Evolutionary conservation across 139 green algal species (phyloP).

Genomic region (Chlamydomonas sp.): DNA sequence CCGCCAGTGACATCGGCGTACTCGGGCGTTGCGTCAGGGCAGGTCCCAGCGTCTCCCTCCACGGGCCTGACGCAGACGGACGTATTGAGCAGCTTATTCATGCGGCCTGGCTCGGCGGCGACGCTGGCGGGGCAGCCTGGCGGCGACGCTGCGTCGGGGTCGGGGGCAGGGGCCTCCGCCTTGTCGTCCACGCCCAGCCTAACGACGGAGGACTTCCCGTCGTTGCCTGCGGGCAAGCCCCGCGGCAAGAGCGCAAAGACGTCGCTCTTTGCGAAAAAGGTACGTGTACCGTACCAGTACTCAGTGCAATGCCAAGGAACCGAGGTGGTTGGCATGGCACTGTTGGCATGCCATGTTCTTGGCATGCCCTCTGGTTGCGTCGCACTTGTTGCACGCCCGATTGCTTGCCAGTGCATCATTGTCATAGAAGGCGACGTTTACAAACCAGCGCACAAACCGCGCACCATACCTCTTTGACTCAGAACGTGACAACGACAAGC

Average conservation of each 20-base stretch:
- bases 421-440: too few relatives aligned
- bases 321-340: too few relatives aligned
- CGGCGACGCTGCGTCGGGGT: neutral
- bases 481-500: too few relatives aligned
- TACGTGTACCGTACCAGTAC: too few relatives aligned
- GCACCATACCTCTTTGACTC: too few relatives aligned
- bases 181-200: neutral
- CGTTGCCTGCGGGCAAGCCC: neutral
- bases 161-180: neutral
- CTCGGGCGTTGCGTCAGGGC: neutral
- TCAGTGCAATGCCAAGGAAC: too few relatives aligned
- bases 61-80: neutral
- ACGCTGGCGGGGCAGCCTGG: neutral
- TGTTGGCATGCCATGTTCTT: too few relatives aligned
- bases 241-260: neutral
- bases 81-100: conserved; percentile 19
- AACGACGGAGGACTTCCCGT: conserved; percentile 8
- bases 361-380: too few relatives aligned
- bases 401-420: too few relatives aligned
- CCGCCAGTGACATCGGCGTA: neutral
- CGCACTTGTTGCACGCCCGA: too few relatives aligned
- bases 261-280: too few relatives aligned
- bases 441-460: too few relatives aligned
- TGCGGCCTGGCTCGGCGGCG: conserved; percentile 17
- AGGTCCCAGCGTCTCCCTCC: neutral